phyloP scores from a whole-genome alignment of 2,329 filamentous ascomycete genomes.

The Chaetothyriales sp. region DNA sequence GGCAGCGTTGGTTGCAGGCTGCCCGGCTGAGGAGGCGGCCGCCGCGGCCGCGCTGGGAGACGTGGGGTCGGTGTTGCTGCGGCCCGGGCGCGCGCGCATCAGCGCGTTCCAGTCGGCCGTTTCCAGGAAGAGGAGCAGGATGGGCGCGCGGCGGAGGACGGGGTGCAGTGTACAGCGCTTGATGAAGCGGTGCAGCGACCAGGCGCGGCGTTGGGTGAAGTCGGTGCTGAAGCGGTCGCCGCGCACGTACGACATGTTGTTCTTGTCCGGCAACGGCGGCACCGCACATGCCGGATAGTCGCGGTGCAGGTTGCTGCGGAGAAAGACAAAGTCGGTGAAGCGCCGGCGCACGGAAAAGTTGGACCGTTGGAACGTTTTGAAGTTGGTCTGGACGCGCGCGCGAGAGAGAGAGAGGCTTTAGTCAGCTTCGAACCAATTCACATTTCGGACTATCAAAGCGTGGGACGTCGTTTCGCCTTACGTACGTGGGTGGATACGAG shows the following conservation, averaged over 20 bases:
- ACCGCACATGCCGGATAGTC: constrained; percentile 89
- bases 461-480: constrained; percentile 6
- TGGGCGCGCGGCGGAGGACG: constrained; percentile 64
- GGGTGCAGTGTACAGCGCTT: constrained; percentile 77
- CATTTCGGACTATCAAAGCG: neutral
- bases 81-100: constrained; percentile 64
- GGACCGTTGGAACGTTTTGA: constrained; percentile 77
- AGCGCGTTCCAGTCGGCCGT: constrained; percentile 92
- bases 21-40: constrained; percentile 21
- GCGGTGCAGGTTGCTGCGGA: constrained; percentile 76
- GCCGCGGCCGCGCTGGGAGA: constrained; percentile 25
- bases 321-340: constrained; percentile 95
- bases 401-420: constrained; percentile 1
- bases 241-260: constrained; percentile 97
- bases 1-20: constrained; percentile 19
- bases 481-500: constrained; percentile 76
- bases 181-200: constrained; percentile 84
- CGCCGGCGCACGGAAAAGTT: constrained; percentile 70
- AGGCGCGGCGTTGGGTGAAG: constrained; percentile 76
- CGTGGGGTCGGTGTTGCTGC: constrained; percentile 41
- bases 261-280: constrained; percentile 90
- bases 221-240: constrained; percentile 89
- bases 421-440: neutral
- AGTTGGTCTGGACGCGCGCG: constrained; percentile 56
- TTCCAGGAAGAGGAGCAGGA: constrained; percentile 83